Conservation (phyloP, 2,329 filamentous ascomycete species). For the Aspergillus transmontanensis region DNA sequence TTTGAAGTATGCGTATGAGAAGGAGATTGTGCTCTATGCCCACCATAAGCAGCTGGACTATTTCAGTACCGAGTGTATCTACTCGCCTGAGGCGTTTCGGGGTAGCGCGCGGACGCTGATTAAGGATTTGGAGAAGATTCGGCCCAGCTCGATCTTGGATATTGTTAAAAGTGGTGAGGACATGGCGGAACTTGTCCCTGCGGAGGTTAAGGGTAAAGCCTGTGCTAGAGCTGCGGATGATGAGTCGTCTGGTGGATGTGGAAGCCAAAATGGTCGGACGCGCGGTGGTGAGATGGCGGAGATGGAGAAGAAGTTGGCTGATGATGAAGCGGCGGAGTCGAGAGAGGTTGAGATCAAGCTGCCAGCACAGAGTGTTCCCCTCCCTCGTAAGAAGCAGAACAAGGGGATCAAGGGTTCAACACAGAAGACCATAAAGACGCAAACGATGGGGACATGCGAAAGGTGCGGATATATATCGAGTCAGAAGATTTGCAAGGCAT, state of each 20-base stretch:
- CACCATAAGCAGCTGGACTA: conserved; percentile 97
- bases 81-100: conserved; percentile 94
- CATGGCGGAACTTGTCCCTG: conserved; percentile 84
- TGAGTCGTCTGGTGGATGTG: conserved; percentile 68
- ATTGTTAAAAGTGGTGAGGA: conserved; percentile 95
- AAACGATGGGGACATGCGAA: conserved; percentile 73
- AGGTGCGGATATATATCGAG: conserved; percentile 95
- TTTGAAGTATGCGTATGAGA: conserved; percentile 97
- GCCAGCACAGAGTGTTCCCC: conserved; percentile 6
- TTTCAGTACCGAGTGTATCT: conserved; percentile 98
- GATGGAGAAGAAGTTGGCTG: conserved; percentile 73
- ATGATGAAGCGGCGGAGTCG: conserved; percentile 62
- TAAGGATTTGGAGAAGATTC: conserved; percentile 90
- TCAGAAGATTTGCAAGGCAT: conserved; percentile 91
- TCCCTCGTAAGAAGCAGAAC: background rate
- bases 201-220: conserved; percentile 47
- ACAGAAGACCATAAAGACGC: conserved; percentile 52
- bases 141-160: conserved; percentile 91
- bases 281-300: conserved; percentile 77
- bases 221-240: conserved; percentile 51
- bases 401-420: conserved; percentile 24
- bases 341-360: conserved; percentile 68
- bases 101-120: conserved; percentile 89
- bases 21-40: conserved; percentile 97
- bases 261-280: conserved; percentile 66